These are phyloP conservation scores for Trametes pubescens DNA, from an alignment of 1,284 basidiomycete genomes.

Conservation along the genomic window DNA sequence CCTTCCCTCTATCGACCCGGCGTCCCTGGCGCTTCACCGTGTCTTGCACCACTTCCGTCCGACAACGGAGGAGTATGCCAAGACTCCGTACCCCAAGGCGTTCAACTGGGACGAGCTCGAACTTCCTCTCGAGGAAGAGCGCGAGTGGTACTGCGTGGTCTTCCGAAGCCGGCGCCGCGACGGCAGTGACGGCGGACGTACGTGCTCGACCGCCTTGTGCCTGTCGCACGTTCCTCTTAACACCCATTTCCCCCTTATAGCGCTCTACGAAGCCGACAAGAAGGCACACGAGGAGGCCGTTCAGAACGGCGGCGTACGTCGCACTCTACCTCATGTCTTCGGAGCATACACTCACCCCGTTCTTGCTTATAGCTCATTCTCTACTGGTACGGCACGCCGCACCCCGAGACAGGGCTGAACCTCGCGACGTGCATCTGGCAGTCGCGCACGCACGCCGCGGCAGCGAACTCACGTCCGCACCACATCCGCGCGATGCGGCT, in stretches of 20 bases:
- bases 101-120: slow-evolving; percentile 89
- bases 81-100: slow-evolving; percentile 68
- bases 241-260: slow-evolving; percentile 46
- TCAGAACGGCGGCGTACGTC: slow-evolving; percentile 78
- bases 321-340: neutral
- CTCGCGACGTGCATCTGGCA: slow-evolving; percentile 97
- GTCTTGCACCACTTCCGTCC: slow-evolving; percentile 84
- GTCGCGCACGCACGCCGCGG: slow-evolving; percentile 81
- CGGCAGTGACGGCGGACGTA: slow-evolving; percentile 73
- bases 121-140: slow-evolving; percentile 71
- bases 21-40: slow-evolving; percentile 85
- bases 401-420: slow-evolving; percentile 78
- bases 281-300: slow-evolving; percentile 92
- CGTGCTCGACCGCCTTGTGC: slow-evolving; percentile 42
- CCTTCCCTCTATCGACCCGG: slow-evolving; percentile 84
- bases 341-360: neutral
- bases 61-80: slow-evolving; percentile 67
- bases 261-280: slow-evolving; percentile 86
- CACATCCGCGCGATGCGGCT: slow-evolving; percentile 87
- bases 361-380: slow-evolving; percentile 64
- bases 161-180: slow-evolving; percentile 83
- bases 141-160: slow-evolving; percentile 91
- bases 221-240: slow-evolving; percentile 3
- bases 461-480: slow-evolving; percentile 80
- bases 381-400: slow-evolving; percentile 93